phyloP scores from a whole-genome alignment of 1,139 yeast genomes.

The Taphrina sp. region DNA sequence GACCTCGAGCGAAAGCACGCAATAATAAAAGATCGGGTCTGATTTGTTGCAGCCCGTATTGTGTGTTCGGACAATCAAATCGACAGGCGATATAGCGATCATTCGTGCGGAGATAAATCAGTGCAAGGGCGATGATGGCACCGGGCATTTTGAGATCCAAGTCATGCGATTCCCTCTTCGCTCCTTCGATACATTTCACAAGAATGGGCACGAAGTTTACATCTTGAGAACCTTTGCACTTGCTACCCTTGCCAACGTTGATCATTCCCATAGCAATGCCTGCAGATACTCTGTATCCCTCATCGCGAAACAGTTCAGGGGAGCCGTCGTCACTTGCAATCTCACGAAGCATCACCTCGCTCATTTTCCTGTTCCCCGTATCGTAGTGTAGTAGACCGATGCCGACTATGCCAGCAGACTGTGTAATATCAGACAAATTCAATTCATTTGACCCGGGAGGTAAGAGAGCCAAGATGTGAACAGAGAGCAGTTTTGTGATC shows the following conservation, averaged over 20 bases:
- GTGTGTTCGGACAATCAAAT: slow-evolving; percentile 61
- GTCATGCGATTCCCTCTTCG: slow-evolving; percentile 51
- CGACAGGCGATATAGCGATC: slow-evolving; percentile 61
- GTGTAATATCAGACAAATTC: slow-evolving; percentile 78
- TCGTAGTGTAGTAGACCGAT: slow-evolving; percentile 79
- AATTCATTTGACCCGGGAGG: slow-evolving; percentile 90
- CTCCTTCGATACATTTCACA: slow-evolving; percentile 62
- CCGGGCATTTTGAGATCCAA: slow-evolving; percentile 78
- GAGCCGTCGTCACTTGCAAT: slow-evolving; percentile 45
- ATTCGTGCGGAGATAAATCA: slow-evolving; percentile 70
- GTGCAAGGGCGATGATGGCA: slow-evolving; percentile 70
- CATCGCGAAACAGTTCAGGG: slow-evolving; percentile 49
- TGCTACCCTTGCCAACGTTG: slow-evolving; percentile 76
- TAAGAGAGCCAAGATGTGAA: slow-evolving; percentile 85
- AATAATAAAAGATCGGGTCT: slow-evolving; percentile 77
- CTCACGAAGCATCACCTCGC: slow-evolving; percentile 72
- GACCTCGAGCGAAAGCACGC: slow-evolving; percentile 62
- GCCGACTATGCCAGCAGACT: slow-evolving; percentile 88
- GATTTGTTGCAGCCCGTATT: slow-evolving; percentile 64
- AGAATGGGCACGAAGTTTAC: slow-evolving; percentile 68
- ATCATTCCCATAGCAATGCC: slow-evolving; percentile 86
- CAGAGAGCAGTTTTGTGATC: slow-evolving; percentile 84
- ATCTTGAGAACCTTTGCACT: slow-evolving; percentile 62
- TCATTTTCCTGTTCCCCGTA: slow-evolving; percentile 82
- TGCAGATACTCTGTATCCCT: slow-evolving; percentile 82